Evolutionary conservation across 139 green algal genomes (phyloP).

Genomic region (Chlorella sp.): DNA sequence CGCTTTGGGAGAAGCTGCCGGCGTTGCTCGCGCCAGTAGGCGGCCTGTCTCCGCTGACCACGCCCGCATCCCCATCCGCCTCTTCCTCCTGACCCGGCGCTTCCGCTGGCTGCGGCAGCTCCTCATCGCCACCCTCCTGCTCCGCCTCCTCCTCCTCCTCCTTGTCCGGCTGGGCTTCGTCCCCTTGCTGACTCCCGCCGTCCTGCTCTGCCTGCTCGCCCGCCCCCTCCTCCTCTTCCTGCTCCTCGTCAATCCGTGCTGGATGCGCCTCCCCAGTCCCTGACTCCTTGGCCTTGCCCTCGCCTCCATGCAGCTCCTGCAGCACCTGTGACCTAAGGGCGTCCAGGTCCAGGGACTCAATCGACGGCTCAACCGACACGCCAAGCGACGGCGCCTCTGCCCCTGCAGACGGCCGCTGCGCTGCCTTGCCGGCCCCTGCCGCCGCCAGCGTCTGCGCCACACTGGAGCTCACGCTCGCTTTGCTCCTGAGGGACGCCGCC

Average conservation of each 20-base stretch:
- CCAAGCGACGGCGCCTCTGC: too few species aligned
- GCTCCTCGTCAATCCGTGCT: neutral
- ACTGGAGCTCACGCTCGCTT: too few species aligned
- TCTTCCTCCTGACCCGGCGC: too few species aligned
- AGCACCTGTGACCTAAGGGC: neutral
- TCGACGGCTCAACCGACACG: too few species aligned
- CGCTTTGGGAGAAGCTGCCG: neutral
- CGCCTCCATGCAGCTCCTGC: neutral
- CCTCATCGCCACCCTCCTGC: neutral
- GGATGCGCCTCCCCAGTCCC: neutral
- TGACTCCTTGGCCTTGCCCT: neutral
- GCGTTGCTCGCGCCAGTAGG: too few species aligned
- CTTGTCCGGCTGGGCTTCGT: neutral
- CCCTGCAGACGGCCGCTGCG: neutral
- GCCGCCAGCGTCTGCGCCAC: too few species aligned
- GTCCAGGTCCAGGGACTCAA: neutral
- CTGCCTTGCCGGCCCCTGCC: too few species aligned
- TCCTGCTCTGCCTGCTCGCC: neutral
- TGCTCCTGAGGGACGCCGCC: neutral
- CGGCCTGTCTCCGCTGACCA: too few species aligned
- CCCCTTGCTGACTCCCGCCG: neutral
- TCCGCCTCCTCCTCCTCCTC: neutral
- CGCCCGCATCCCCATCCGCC: too few species aligned
- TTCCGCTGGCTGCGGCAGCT: neutral
- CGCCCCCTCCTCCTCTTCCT: neutral